Percentiles rank a stretch among this genome's conserved stretches.
Evolutionary conservation across 768 basidiomycete species (phyloP).

Genomic region (Scleroderma bovista): DNA sequence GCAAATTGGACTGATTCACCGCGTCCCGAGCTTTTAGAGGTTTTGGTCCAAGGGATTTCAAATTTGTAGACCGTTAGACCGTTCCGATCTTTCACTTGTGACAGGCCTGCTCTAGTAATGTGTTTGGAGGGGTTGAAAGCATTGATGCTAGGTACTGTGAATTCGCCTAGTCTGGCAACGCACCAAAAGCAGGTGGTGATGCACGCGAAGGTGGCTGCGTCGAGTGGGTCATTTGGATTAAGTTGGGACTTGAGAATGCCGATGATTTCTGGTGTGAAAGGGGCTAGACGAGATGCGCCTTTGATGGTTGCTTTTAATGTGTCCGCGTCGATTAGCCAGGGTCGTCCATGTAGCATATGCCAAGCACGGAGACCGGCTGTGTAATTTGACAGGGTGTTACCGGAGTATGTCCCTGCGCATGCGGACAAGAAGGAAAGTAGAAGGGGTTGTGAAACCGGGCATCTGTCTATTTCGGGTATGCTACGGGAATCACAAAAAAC

Average conservation of each 20-base stretch:
- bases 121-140: neutral
- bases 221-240: neutral
- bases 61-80: too few species aligned
- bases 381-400: conserved; percentile 33
- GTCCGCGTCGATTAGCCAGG: conserved; percentile 36
- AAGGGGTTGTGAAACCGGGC: conserved; percentile 22
- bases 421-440: conserved; percentile 27
- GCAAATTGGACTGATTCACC: conserved; percentile 33
- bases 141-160: neutral
- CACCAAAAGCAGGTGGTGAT: neutral
- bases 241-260: neutral
- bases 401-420: conserved; percentile 29
- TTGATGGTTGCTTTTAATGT: conserved; percentile 11
- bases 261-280: conserved; percentile 8
- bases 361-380: conserved; percentile 37
- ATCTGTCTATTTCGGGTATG: conserved; percentile 28
- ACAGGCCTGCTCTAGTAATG: neutral
- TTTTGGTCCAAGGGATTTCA: too few species aligned
- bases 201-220: neutral
- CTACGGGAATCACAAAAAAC: conserved; percentile 32
- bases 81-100: too few species aligned
- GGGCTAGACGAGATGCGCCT: conserved; percentile 2
- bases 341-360: conserved; percentile 29
- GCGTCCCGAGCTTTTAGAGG: neutral
- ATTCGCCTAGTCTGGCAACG: neutral